A percentile compares a stretch with the other conserved stretches of the same genome.
phyloP scores from a whole-genome alignment of 2,329 filamentous ascomycete genomes.

The Aspergillus japonicus region DNA sequence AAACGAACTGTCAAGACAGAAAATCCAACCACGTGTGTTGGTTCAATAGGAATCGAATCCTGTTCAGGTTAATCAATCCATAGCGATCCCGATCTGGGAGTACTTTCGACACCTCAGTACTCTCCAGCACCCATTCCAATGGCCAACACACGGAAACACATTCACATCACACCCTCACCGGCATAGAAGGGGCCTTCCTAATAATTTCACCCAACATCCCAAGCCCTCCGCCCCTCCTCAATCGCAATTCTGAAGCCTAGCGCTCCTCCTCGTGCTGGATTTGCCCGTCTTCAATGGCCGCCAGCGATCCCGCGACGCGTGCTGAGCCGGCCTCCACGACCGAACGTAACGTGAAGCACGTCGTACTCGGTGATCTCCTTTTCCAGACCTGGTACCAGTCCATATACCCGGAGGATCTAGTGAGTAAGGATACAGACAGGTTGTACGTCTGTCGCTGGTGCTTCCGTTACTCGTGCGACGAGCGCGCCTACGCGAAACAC shows the following conservation, averaged over 20 bases:
- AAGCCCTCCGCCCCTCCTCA: constrained; percentile 1
- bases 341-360: constrained; percentile 80
- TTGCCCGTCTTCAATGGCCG: constrained; percentile 28
- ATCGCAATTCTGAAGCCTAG: neutral
- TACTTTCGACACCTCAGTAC: neutral
- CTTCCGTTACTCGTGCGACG: constrained; percentile 76
- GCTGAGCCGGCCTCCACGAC: constrained; percentile 35
- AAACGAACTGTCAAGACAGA: neutral
- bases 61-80: neutral
- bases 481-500: constrained; percentile 38
- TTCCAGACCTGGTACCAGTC: constrained; percentile 93
- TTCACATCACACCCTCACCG: neutral
- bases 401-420: constrained; percentile 74
- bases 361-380: constrained; percentile 77
- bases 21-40: neutral
- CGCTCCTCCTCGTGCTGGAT: neutral
- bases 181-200: neutral
- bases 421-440: constrained; percentile 52
- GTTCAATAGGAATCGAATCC: neutral
- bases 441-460: constrained; percentile 89
- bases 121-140: constrained; percentile 7
- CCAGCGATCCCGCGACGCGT: constrained; percentile 24
- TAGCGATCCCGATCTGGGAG: neutral
- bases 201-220: neutral
- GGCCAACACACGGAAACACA: constrained; percentile 11